Percentiles rank a stretch among this genome's conserved stretches.
Evolutionary conservation across 108 stramenopile species (phyloP).

Genomic region (Nitzschia inconspicua): DNA sequence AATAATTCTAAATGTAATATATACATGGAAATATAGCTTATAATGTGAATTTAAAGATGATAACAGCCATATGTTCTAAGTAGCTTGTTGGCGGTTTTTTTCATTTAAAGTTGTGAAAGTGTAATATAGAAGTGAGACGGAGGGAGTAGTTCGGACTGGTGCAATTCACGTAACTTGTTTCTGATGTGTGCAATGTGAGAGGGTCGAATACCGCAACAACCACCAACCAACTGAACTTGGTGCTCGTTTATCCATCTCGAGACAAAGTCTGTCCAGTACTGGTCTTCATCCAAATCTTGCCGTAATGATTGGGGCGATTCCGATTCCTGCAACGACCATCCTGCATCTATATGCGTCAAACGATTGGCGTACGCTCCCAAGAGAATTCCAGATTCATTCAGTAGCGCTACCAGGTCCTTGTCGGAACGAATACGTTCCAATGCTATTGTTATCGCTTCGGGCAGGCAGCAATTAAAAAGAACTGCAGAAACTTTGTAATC

Average conservation of each 20-base stretch:
- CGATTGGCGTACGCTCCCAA: slow-evolving; percentile 85
- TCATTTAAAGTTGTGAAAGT: too few relatives aligned
- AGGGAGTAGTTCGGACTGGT: too few relatives aligned
- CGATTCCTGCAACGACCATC: slow-evolving; percentile 75
- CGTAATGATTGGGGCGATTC: slow-evolving; percentile 73
- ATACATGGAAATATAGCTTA: too few relatives aligned
- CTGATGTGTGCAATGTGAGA: slow-evolving; percentile 47
- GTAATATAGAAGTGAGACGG: too few relatives aligned
- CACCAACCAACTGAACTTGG: slow-evolving; percentile 65
- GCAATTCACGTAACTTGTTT: too few relatives aligned
- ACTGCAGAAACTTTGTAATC: slow-evolving; percentile 44
- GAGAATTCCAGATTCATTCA: slow-evolving; percentile 20
- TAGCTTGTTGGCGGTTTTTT: too few relatives aligned
- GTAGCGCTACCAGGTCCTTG: slow-evolving; percentile 9
- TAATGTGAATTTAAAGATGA: too few relatives aligned
- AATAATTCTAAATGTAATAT: too few relatives aligned
- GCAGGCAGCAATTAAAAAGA: slow-evolving; percentile 81
- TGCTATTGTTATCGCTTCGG: slow-evolving; percentile 72
- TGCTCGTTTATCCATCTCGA: slow-evolving; percentile 45
- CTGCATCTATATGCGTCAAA: slow-evolving; percentile 59
- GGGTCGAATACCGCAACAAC: slow-evolving; percentile 87
- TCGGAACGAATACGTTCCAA: slow-evolving; percentile 38
- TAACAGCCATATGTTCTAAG: too few relatives aligned
- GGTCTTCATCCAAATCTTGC: slow-evolving; percentile 54
- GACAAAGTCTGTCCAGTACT: slow-evolving; percentile 71